A percentile compares a stretch with the other conserved stretches of the same genome.
phyloP scores from a whole-genome alignment of 805 yeast genomes.

The Wickerhamomyces tratensis region DNA sequence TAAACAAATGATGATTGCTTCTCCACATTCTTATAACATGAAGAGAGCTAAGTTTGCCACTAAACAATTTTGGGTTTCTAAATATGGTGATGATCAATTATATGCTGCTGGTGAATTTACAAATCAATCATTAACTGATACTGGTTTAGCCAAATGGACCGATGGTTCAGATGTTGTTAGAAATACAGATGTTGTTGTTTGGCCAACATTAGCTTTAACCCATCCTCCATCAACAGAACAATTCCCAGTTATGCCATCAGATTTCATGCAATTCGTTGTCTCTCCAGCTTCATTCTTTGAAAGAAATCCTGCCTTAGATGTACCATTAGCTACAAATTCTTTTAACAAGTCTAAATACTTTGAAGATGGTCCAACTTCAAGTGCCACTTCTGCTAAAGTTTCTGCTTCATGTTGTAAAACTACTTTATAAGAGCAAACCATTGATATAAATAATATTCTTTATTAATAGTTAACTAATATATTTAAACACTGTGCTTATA shows the following conservation, averaged over 20 bases:
- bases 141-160: conserved; percentile 67
- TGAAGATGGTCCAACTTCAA: conserved; percentile 14
- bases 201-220: conserved; percentile 77
- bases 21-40: conserved; percentile 49
- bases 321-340: conserved; percentile 59
- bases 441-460: not conserved
- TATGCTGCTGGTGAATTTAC: conserved; percentile 84
- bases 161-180: conserved; percentile 58
- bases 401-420: conserved; percentile 1
- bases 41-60: conserved; percentile 72
- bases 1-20: conserved; percentile 65
- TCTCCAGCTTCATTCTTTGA: conserved; percentile 70
- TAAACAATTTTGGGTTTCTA: conserved; percentile 75
- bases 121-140: conserved; percentile 63
- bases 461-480: too few species aligned
- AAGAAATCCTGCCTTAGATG: conserved; percentile 68
- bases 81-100: conserved; percentile 60
- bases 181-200: conserved; percentile 66
- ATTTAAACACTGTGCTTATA: too few species aligned
- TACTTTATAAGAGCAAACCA: not conserved
- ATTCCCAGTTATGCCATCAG: conserved; percentile 88
- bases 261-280: conserved; percentile 57
- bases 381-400: too few species aligned
- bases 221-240: conserved; percentile 80
- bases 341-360: conserved; percentile 54